Evolutionary conservation across 768 basidiomycete species (phyloP).

Genomic region (Cantharellus anzutake): DNA sequence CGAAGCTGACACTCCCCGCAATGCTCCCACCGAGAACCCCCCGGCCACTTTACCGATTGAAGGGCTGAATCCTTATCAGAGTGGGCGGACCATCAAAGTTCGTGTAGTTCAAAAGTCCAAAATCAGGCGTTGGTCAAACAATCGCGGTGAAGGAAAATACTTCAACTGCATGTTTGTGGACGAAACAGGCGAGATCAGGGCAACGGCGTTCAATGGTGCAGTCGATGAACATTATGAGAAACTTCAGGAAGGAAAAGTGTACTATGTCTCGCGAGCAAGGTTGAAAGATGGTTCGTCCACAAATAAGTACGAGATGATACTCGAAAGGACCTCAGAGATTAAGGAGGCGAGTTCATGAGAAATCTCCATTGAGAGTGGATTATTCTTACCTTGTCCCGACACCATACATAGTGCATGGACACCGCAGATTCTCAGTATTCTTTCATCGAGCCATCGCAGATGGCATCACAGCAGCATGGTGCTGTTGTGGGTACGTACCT

Average conservation of each 20-base stretch:
- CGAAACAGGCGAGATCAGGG: conserved; percentile 81
- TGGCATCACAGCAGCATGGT: conserved; percentile 56
- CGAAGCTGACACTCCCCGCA: conserved; percentile 6
- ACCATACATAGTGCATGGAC: conserved; percentile 49
- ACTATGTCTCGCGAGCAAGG: conserved; percentile 74
- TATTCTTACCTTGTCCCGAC: too few relatives aligned
- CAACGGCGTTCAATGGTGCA: conserved; percentile 73
- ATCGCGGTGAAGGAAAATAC: conserved; percentile 81
- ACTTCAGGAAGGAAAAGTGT: conserved; percentile 82
- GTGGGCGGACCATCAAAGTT: conserved; percentile 97
- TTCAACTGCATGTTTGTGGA: conserved; percentile 92
- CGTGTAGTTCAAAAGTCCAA: conserved; percentile 81
- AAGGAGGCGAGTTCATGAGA: conserved; percentile 40
- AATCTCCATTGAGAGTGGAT: not conserved
- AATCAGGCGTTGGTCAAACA: conserved; percentile 76
- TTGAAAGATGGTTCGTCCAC: conserved; percentile 79
- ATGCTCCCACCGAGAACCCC: conserved; percentile 12
- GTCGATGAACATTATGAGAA: conserved; percentile 72
- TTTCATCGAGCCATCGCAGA: conserved; percentile 44
- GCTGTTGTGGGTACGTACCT: conserved; percentile 48
- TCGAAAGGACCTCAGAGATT: conserved; percentile 72
- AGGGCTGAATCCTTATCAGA: conserved; percentile 88
- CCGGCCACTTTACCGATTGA: conserved; percentile 67
- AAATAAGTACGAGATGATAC: conserved; percentile 82
- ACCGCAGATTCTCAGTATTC: conserved; percentile 56